Evolutionary conservation across 495 filamentous ascomycete genomes (phyloP), one percentile per base, ranked within the genome.

Genomic region (Parachaetomium inaequale): DNA sequence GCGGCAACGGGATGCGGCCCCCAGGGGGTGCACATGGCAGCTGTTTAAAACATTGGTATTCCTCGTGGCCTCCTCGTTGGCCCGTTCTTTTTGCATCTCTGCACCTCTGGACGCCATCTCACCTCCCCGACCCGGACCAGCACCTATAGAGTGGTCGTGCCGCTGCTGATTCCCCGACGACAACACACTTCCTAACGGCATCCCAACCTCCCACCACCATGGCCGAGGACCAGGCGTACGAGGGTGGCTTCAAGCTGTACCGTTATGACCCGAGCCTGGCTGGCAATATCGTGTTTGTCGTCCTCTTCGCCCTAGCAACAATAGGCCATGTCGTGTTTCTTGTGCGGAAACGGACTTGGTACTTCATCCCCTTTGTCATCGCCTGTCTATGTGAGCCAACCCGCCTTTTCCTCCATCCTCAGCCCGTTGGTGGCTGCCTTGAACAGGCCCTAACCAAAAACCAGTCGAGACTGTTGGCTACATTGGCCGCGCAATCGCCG

Each of bases 391-490:
- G 84, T 87, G 76, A 63, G 80, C 76, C 21, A 4, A n/a, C n/a
- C n/a, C 23, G 8, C 10, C 26, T 42, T 47, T 17, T n/a, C 46
- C 7, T 19, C 1, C 29, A 21, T 40, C 15, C 15, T 3, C 14
- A 3, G 36, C 36, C 12, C 12, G 17, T 12, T 3, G 36, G 4
- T n/a, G 8, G 17, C 14, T 17, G 6, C 26, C 28, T 38, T 21
- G 15, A 7, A 25, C 8, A 14, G 1, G 0, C 11, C n/a, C n/a
- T 7, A 32, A 55, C 19, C 14, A 45, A 23, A 19, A 32, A 19
- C 56, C 28, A 85, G 82, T 85, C 71, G 84, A 88, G 68, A 64
- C 80, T 0, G 66, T 84, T 10, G 85, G 85, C n/a, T 87, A 87
- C 63, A 68, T 82, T 38, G 83, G 78, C 42, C 81, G 85, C 28